Evolutionary conservation across 2,329 filamentous ascomycete species (phyloP).

Genomic region (Talaromyces sp.): DNA sequence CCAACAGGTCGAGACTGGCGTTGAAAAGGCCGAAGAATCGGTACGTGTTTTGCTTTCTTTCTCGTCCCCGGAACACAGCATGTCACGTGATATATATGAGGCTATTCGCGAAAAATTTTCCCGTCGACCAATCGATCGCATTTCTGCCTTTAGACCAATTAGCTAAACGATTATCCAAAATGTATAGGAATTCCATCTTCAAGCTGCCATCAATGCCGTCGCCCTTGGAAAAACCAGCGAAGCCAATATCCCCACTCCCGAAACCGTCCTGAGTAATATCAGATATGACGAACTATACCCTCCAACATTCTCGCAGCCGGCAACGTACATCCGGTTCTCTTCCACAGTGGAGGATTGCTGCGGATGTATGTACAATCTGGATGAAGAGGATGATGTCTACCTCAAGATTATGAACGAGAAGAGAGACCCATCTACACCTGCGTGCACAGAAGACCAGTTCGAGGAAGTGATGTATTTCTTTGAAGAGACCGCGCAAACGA

Average conservation of each 20-base stretch:
- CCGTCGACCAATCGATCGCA: background rate
- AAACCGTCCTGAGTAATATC: conserved; percentile 61
- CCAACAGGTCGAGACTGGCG: conserved; percentile 86
- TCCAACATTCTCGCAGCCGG: conserved; percentile 73
- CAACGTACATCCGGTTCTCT: conserved; percentile 95
- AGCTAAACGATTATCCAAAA: conserved; percentile 1
- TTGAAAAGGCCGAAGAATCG: conserved; percentile 96
- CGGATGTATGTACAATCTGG: conserved; percentile 91
- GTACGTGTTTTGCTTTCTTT: conserved; percentile 59
- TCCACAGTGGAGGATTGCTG: conserved; percentile 96
- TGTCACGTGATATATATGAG: conserved; percentile 29
- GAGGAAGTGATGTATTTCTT: conserved; percentile 94
- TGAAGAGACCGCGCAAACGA: conserved; percentile 77
- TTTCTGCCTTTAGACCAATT: background rate
- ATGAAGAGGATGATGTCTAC: conserved; percentile 80
- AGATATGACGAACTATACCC: conserved; percentile 89
- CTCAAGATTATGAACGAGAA: conserved; percentile 81
- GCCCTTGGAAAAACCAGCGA: conserved; percentile 60
- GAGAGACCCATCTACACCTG: conserved; percentile 54
- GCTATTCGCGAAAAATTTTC: conserved; percentile 14
- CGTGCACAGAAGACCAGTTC: conserved; percentile 85
- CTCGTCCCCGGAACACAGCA: conserved; percentile 29
- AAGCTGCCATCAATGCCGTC: conserved; percentile 70
- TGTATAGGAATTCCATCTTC: conserved; percentile 85
- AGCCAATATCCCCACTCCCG: conserved; percentile 66